Percentiles rank a stretch among this genome's conserved stretches.
phyloP scores from a whole-genome alignment of 2,329 filamentous ascomycete species.

The Diaporthe destruens region DNA sequence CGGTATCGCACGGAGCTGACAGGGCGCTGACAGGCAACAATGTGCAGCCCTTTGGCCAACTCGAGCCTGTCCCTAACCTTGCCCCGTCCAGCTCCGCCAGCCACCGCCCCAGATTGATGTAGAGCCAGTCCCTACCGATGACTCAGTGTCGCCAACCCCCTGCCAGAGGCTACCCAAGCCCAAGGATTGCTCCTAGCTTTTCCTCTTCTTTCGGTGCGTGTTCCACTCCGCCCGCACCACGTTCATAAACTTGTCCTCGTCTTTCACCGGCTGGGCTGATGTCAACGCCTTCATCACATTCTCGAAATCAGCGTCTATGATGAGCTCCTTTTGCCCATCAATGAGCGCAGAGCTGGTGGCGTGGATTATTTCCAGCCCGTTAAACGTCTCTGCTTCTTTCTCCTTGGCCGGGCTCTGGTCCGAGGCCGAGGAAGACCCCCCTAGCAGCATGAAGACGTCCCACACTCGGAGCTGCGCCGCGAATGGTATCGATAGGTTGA shows the following conservation, averaged over 20 bases:
- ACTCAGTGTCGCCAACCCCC: neutral
- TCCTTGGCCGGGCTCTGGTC: constrained; percentile 24
- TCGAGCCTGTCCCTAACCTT: constrained; percentile 27
- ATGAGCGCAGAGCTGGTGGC: constrained; percentile 91
- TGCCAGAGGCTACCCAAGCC: neutral
- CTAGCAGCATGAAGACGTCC: constrained; percentile 97
- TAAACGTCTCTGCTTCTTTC: constrained; percentile 32
- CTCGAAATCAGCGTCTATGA: constrained; percentile 95
- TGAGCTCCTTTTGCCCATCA: constrained; percentile 87
- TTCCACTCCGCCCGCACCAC: constrained; percentile 83
- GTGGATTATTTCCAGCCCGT: constrained; percentile 86
- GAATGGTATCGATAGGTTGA: constrained; percentile 97
- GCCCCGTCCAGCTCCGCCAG: constrained; percentile 35
- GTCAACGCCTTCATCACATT: constrained; percentile 98
- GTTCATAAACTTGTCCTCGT: constrained; percentile 93
- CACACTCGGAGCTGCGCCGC: constrained; percentile 93
- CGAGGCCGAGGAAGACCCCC: constrained; percentile 71
- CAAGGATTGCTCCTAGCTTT: constrained; percentile 26
- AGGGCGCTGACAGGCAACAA: constrained; percentile 11
- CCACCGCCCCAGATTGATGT: constrained; percentile 28
- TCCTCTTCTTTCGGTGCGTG: constrained; percentile 63
- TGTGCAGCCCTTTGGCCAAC: neutral
- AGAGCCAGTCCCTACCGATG: constrained; percentile 10
- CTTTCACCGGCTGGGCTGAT: constrained; percentile 92
- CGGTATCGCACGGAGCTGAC: neutral